Evolutionary conservation across 2,329 filamentous ascomycete genomes (phyloP), one percentile per base, ranked within the genome.

Genomic region (Nigrograna mackinnonii): DNA sequence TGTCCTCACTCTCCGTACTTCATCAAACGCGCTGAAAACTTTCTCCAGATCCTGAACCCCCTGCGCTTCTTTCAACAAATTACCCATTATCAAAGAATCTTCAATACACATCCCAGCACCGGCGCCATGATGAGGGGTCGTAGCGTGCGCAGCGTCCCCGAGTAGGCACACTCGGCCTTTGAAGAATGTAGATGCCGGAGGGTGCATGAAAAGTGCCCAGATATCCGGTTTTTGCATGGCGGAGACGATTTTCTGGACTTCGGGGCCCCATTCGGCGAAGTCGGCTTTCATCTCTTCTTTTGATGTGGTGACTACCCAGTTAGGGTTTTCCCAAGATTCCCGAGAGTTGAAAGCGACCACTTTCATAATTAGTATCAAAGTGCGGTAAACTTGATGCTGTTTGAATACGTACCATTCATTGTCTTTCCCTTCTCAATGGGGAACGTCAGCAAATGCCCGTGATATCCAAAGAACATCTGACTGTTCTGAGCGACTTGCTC

Each of bases 401-500:
- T 11, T 7, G 14, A 22, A n/a, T 22, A 44, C 48, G 22, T 46
- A 67, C 67, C 73, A 56, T 86, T 86, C 65, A 86, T 76, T 4
- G 77, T 74, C 22, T 74, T 70, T 6, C 77, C 78, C 18, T 75
- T 69, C n/a, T 79, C 77, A 4, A 87, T 80, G 0, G 84, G 80
- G 52, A 86, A 87, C 0, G 78, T 84, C 20, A 87, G 71, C 3
- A 80, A 53, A 57, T 87, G 84, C 0, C 79, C 82, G 42, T 74
- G 67, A 1, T 76, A 78, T 0, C 83, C 84, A 39, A 81, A 72
- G 60, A 80, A 82, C 71, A 84, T 80, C 59, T 78, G 75, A 22
- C 72, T 70, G 26, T 80, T 82, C 22, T 62, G 52, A 1, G 78
- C 74, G 16, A 78, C 66, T 28, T 79, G 68, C 6, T 74, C 67